Evolutionary conservation across 805 yeast species (phyloP), one percentile per base, ranked within the genome.

Genomic region (Teunomyces panamensis): DNA sequence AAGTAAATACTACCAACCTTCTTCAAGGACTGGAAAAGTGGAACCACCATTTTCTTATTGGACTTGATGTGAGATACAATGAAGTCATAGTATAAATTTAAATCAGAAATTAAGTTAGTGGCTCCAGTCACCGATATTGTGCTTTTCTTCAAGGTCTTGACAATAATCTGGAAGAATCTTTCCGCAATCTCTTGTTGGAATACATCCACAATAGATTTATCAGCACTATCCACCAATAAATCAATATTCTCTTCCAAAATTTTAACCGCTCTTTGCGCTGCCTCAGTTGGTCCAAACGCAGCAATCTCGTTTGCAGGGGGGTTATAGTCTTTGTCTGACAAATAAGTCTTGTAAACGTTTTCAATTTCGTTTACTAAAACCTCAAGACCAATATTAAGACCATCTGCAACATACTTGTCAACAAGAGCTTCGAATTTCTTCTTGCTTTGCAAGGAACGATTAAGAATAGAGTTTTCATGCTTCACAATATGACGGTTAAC

Each of bases 151-250:
- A 94, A 74, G 48, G 87, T 80, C 60, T 89, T 90, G 36, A 89
- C 87, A 27, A 94, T 69, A 1, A 84, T 74, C 33, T 79, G 83
- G 59, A 89, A 89, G 50, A 94, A 84, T 37, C 98, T 65, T 63
- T 89, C 88, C 0, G 96, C 96, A 30, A 92, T 84, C 59, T 94
- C 99, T 60, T 91, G 96, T 57, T 91, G 94, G 60, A 90, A 94
- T 0, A 92, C 95, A 56, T 91, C 98, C 24, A 91, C 78, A 9
- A 95, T 85, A 0, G 89, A 79, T 60, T 85, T 88, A 47, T 92
- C 98, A 0, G 97, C 88, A 4, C 94, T 79, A 1, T 90, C 96
- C 13, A 79, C 81, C 39, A 92, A 68, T 48, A 91, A 68, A 48
- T 79, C 80, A 51, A 91, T 81, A 60, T 92, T 96, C 11, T 83